These are phyloP conservation scores for Phialophora verrucosa DNA, from an alignment of 2,329 filamentous ascomycete species.

Conservation along the genomic window DNA sequence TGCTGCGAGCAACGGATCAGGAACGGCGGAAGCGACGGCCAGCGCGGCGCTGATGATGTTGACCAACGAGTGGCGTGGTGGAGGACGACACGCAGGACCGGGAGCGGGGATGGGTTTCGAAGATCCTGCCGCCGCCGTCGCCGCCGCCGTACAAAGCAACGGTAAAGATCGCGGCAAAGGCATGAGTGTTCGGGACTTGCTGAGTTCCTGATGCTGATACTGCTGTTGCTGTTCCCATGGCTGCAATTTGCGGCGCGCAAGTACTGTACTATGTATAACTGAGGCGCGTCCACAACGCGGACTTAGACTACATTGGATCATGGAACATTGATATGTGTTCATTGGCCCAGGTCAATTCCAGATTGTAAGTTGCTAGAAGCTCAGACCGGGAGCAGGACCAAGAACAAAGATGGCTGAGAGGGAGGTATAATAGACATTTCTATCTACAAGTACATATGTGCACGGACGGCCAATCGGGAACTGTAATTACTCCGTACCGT, in stretches of 20 bases:
- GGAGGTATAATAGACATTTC: no score
- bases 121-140: neutral
- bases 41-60: slow-evolving; percentile 81
- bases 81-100: slow-evolving; percentile 16
- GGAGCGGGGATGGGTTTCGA: neutral
- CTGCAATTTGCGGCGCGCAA: neutral
- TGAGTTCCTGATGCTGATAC: slow-evolving; percentile 54
- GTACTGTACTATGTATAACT: neutral
- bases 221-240: neutral
- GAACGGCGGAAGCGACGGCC: slow-evolving; percentile 79
- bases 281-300: neutral
- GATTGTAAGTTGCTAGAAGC: no score
- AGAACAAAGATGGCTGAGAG: no score
- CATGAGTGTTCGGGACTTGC: slow-evolving; percentile 62
- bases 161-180: slow-evolving; percentile 48
- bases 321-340: no score
- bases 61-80: slow-evolving; percentile 72
- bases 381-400: no score
- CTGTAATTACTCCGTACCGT: no score
- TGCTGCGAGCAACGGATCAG: slow-evolving; percentile 50
- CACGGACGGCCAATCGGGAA: no score
- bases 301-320: no score
- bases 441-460: no score
- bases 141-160: neutral
- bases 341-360: no score